Evolutionary conservation across 495 filamentous ascomycete species (phyloP).

Genomic region (Penicillium paradoxum): DNA sequence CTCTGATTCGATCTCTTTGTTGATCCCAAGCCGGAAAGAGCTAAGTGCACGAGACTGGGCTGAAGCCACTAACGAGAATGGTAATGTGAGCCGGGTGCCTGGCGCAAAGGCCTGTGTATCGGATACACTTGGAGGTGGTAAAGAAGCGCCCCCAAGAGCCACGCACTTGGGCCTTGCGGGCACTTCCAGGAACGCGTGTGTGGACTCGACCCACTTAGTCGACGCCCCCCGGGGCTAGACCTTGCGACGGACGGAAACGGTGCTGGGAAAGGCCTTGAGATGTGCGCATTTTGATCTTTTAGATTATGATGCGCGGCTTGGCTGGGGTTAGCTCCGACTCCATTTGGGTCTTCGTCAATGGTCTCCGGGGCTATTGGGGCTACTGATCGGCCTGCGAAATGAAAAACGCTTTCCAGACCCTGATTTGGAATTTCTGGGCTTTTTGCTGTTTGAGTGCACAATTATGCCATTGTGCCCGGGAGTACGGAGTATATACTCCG

Average conservation of each 20-base stretch:
- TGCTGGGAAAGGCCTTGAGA: neutral
- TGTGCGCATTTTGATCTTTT: neutral
- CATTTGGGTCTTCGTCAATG: neutral
- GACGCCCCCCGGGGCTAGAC: slow-evolving; percentile 28
- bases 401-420: neutral
- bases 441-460: neutral
- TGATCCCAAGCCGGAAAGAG: slow-evolving; percentile 16
- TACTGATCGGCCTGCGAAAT: neutral
- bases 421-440: too few relatives aligned
- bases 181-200: slow-evolving; percentile 25
- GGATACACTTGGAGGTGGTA: neutral
- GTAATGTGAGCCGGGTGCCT: slow-evolving; percentile 3
- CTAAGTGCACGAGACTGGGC: slow-evolving; percentile 7
- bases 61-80: slow-evolving; percentile 5
- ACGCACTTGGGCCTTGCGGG: slow-evolving; percentile 21
- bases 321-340: neutral
- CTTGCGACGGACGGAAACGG: slow-evolving; percentile 22
- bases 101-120: neutral
- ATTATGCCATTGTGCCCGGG: neutral
- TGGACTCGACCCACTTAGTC: slow-evolving; percentile 8
- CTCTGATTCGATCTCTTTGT: slow-evolving; percentile 19
- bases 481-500: neutral
- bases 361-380: slow-evolving; percentile 1
- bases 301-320: slow-evolving; percentile 29
- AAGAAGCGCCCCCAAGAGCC: slow-evolving; percentile 3